A percentile compares a stretch with the other conserved stretches of the same genome.
Evolutionary conservation across 768 basidiomycete genomes (phyloP).

Genomic region (Ramaria sp.): DNA sequence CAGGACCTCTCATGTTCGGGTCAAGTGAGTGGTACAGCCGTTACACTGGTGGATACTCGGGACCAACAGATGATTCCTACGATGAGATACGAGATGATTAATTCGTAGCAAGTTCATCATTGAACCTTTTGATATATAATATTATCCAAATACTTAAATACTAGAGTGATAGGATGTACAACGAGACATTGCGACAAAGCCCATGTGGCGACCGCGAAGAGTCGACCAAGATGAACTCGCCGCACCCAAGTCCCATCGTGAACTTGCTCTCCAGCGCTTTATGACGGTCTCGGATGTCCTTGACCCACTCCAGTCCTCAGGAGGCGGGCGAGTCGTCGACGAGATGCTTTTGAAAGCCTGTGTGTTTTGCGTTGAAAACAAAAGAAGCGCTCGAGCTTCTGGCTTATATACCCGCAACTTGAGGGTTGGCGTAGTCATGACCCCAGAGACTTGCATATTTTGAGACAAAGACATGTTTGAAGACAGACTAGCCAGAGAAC

Average conservation of each 20-base stretch:
- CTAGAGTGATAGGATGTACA: constrained; percentile 40
- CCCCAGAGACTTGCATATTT: not conserved
- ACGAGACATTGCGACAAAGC: constrained; percentile 82
- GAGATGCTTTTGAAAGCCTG: constrained; percentile 84
- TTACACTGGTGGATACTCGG: not conserved
- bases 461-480: too few relatives aligned
- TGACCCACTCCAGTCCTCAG: constrained; percentile 47
- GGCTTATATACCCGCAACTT: constrained; percentile 16
- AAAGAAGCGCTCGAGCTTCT: not conserved
- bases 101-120: too few relatives aligned
- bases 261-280: constrained; percentile 57
- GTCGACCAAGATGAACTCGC: constrained; percentile 36
- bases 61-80: not conserved
- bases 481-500: too few relatives aligned
- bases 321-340: constrained; percentile 67
- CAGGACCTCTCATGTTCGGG: not conserved
- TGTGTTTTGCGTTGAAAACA: constrained; percentile 35
- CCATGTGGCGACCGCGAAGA: constrained; percentile 63
- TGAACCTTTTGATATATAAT: not conserved
- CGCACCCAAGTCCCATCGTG: constrained; percentile 89
- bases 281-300: constrained; percentile 84
- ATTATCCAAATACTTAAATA: not conserved
- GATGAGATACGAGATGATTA: too few relatives aligned
- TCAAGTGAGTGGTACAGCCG: not conserved
- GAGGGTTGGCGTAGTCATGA: constrained; percentile 5